Evolutionary conservation across 2,329 filamentous ascomycete species (phyloP), one percentile per base, ranked within the genome.

Genomic region (Fusarium torreyae): DNA sequence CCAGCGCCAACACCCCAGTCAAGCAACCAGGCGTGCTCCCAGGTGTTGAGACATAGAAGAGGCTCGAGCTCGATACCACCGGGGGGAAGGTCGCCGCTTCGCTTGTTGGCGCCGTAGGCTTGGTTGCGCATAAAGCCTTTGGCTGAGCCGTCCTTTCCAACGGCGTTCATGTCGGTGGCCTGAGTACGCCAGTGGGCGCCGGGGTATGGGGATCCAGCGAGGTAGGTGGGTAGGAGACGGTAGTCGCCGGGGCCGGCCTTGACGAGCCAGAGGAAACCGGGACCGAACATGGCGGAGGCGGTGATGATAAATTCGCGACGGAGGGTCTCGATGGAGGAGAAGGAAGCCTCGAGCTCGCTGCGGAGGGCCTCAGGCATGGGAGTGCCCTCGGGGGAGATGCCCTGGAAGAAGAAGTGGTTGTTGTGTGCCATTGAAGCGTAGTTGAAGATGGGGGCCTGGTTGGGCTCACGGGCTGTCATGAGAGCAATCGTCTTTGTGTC

Each of bases 231-330:
- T 61, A 99, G 86, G 76, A 99, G 87, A 75, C 90, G 89, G 82
- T 85, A 86, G 73, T 84, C 84, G 77, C 72, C 74, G 63, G 79
- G 76, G 55, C 76, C 80, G 72, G 75, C 78, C 81, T 89, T 88
- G 76, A 98, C 92, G 66, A 99, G 90, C 96, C 96, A 99, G 77
- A 98, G 92, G 82, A 97, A 98, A 70, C 96, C 96, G 1, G 95
- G 94, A 56, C 95, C 96, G 83, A 99, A 98, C 94, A 98, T 98
- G 82, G 90, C 88, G 71, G 89, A 86, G 61, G 95, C 95, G 40
- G 92, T 97, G 69, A 90, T 84, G 76, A 96, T 81, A 81, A 99
- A 90, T 78, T 96, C 92, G 73, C 86, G 86, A 77, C 90, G 90
- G 62, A 99, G 89, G 31, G 92, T 94, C 70, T 97, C 92, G 74